A percentile compares a stretch with the other conserved stretches of the same genome.
Evolutionary conservation across 2,329 filamentous ascomycete species (phyloP).

Genomic region (Pseudogymnoascus sp.): DNA sequence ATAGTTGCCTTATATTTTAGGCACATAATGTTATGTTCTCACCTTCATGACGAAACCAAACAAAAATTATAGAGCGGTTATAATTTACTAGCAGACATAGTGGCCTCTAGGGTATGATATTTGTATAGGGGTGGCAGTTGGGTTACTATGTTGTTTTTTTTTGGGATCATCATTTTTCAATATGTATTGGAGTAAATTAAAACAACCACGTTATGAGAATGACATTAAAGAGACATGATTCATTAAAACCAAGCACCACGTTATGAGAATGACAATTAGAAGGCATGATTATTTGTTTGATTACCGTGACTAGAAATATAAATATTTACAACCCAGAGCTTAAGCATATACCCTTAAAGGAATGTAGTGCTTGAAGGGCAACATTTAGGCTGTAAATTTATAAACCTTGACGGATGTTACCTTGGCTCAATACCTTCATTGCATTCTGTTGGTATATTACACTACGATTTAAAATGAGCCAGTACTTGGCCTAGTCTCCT

Average conservation of each 20-base stretch:
- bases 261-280: too few relatives aligned
- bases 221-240: too few relatives aligned
- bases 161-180: not conserved
- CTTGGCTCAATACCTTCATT: not conserved
- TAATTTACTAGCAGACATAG: not conserved
- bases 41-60: not conserved
- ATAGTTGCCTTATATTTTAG: not conserved
- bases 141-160: not conserved
- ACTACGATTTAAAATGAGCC: conserved; percentile 12
- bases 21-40: not conserved
- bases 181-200: too few relatives aligned
- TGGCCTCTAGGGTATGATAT: not conserved
- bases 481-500: conserved; percentile 14
- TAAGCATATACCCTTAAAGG: not conserved
- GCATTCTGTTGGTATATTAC: not conserved
- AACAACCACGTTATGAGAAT: too few relatives aligned
- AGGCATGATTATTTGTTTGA: too few relatives aligned
- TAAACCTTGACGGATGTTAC: not conserved
- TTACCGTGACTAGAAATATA: too few relatives aligned
- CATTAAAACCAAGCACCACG: too few relatives aligned
- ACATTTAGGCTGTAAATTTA: not conserved
- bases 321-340: too few relatives aligned
- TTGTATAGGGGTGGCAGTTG: not conserved
- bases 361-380: not conserved
- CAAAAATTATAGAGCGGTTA: not conserved